Evolutionary conservation across 2,329 filamentous ascomycete species (phyloP).

Genomic region (Incumbomyces lentus): DNA sequence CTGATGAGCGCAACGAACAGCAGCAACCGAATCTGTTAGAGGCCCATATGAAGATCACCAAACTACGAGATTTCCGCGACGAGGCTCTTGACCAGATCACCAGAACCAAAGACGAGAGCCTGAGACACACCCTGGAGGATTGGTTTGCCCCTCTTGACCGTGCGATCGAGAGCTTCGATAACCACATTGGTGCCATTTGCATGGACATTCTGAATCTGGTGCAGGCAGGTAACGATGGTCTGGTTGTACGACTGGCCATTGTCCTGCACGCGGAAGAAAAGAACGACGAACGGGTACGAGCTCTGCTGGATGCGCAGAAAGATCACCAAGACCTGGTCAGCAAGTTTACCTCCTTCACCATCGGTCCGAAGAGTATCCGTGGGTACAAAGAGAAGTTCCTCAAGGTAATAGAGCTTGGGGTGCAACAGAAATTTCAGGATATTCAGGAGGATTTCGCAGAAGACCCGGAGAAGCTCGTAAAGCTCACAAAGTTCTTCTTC

Average conservation of each 20-base stretch:
- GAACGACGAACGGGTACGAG: conserved; percentile 83
- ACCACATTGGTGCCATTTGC: conserved; percentile 79
- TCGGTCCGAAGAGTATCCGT: conserved; percentile 80
- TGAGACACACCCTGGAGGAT: conserved; percentile 75
- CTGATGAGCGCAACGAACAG: conserved; percentile 77
- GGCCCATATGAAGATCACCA: conserved; percentile 84
- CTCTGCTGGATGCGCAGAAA: conserved; percentile 85
- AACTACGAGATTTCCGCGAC: conserved; percentile 86
- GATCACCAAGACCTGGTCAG: conserved; percentile 92
- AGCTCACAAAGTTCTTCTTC: conserved; percentile 90
- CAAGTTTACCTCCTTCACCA: conserved; percentile 88
- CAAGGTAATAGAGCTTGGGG: conserved; percentile 63
- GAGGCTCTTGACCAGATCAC: conserved; percentile 95
- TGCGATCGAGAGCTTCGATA: conserved; percentile 88
- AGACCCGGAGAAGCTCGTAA: conserved; percentile 73
- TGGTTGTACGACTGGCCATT: conserved; percentile 83
- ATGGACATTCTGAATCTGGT: conserved; percentile 84
- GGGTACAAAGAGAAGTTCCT: conserved; percentile 97
- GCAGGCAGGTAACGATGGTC: conserved; percentile 71
- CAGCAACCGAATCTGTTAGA: conserved; percentile 85
- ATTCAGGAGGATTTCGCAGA: conserved; percentile 66
- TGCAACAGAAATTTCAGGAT: conserved; percentile 62
- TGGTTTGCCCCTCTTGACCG: conserved; percentile 81
- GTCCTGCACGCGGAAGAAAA: conserved; percentile 94
- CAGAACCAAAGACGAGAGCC: conserved; percentile 58